These are phyloP conservation scores for Paramecium tetraurelia DNA, from an alignment of 73 alveolate genomes.

Conservation along the genomic window DNA sequence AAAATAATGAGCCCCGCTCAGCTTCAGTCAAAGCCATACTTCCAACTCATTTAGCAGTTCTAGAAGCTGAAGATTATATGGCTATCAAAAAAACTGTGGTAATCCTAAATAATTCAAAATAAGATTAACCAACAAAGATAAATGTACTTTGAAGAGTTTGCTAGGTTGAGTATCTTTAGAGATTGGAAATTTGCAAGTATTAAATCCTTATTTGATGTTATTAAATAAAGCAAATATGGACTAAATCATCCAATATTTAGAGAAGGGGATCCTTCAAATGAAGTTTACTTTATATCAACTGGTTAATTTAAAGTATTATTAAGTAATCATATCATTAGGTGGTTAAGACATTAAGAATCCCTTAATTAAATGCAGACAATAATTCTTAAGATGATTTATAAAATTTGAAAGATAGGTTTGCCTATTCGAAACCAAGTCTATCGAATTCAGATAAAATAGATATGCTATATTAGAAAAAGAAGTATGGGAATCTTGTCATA, in stretches of 20 bases:
- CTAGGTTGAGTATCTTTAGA: not conserved
- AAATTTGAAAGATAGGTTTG: not conserved
- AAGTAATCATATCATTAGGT: not conserved
- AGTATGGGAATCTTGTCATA: not conserved
- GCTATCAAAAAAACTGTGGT: conserved; percentile 23
- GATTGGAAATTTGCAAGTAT: conserved; percentile 23
- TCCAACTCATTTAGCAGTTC: conserved; percentile 47
- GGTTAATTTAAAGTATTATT: conserved; percentile 10
- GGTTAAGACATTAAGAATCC: not conserved
- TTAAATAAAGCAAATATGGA: not conserved
- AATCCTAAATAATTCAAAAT: not conserved
- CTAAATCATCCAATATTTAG: not conserved
- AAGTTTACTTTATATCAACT: conserved; percentile 11
- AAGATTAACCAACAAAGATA: conserved; percentile 16
- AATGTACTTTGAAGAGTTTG: conserved; percentile 46
- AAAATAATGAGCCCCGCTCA: conserved; percentile 49
- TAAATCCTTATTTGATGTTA: not conserved
- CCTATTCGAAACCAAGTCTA: not conserved
- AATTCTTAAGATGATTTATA: not conserved
- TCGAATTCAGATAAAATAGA: conserved; percentile 29
- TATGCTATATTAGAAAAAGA: conserved; percentile 1
- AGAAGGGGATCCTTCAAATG: conserved; percentile 48
- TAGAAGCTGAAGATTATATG: conserved; percentile 48
- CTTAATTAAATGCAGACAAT: not conserved
- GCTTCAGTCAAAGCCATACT: conserved; percentile 42